Conservation (phyloP, 83 land plant species). For the Thuja plicata region DNA sequence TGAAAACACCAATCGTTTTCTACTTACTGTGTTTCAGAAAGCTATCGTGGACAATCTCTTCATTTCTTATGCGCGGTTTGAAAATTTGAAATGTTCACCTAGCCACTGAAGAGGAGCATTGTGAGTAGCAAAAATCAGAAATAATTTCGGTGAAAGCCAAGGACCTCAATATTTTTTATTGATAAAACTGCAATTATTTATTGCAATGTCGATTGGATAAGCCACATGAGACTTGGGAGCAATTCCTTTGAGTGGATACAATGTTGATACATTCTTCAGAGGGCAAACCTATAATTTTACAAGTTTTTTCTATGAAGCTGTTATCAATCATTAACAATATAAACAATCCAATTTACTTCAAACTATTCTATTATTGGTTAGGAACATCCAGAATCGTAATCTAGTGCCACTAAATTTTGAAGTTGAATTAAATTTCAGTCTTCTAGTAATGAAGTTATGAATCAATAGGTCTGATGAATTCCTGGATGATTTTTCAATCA, state of each 20-base stretch:
- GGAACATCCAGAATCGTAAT: neutral
- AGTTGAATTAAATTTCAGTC: neutral
- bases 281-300: neutral
- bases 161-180: neutral
- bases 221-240: too few relatives aligned
- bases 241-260: neutral
- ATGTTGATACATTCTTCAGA: neutral
- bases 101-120: neutral
- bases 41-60: neutral
- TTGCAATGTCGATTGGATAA: neutral
- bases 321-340: too few relatives aligned
- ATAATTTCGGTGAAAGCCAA: neutral
- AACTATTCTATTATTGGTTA: neutral
- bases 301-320: neutral
- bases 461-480: neutral
- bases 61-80: neutral
- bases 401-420: neutral
- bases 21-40: neutral
- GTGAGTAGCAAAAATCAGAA: neutral
- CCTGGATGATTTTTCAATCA: neutral
- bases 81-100: neutral
- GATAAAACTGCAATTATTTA: too few relatives aligned
- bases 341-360: neutral
- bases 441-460: neutral
- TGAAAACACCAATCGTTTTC: neutral